Conservation (phyloP, 108 stramenopile species). For the Stephanodiscus triporus region DNA sequence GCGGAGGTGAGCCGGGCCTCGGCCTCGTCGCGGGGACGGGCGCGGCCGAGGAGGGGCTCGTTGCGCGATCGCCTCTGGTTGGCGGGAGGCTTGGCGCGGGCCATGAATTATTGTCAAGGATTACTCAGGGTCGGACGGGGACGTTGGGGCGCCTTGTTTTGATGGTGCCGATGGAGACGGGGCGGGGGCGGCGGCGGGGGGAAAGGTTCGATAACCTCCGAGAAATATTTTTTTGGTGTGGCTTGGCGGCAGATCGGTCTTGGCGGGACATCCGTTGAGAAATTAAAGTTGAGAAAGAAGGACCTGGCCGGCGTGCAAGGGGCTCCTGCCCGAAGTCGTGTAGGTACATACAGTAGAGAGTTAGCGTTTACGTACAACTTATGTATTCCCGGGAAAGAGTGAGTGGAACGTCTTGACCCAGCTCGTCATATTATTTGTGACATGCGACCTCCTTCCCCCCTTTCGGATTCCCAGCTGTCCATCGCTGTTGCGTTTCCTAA, state of each 20-base stretch:
- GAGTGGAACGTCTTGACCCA: too few relatives aligned
- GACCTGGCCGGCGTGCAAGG: background rate
- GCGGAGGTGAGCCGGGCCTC: conserved; percentile 29
- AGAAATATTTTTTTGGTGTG: too few relatives aligned
- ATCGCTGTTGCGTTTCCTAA: too few relatives aligned
- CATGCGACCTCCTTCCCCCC: too few relatives aligned
- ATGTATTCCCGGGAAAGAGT: too few relatives aligned
- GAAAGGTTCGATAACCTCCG: too few relatives aligned
- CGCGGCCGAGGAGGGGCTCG: conserved; percentile 38
- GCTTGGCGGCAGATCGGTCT: background rate
- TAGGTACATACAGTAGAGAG: too few relatives aligned
- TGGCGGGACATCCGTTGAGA: conserved; percentile 13
- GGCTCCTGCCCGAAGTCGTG: too few relatives aligned
- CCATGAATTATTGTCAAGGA: conserved; percentile 9
- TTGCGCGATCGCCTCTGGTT: conserved; percentile 29
- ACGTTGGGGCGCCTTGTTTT: background rate
- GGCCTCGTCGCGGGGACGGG: conserved; percentile 31
- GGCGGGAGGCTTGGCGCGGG: conserved; percentile 44
- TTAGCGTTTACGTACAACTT: too few relatives aligned
- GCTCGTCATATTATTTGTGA: too few relatives aligned
- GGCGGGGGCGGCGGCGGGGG: too few relatives aligned
- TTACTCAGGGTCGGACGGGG: background rate
- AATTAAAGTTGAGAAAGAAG: background rate
- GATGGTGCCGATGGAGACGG: background rate
- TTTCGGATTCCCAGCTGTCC: too few relatives aligned